These are phyloP conservation scores for Diaporthe ampelina DNA, from an alignment of 2,329 filamentous ascomycete genomes.

Conservation along the genomic window DNA sequence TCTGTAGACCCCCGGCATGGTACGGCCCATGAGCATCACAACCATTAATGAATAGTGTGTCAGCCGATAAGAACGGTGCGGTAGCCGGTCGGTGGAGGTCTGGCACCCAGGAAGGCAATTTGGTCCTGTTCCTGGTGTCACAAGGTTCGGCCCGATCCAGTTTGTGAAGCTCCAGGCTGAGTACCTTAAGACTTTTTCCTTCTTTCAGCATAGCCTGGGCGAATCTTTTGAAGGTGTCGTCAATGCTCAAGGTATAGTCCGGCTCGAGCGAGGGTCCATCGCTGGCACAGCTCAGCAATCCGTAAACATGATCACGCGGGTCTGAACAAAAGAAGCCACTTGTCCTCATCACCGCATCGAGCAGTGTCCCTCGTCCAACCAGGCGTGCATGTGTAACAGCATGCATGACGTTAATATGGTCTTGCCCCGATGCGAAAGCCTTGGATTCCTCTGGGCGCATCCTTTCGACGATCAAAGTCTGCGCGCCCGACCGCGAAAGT, in stretches of 20 bases:
- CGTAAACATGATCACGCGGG: background rate
- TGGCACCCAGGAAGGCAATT: background rate
- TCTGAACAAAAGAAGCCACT: background rate
- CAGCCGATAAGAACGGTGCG: too few relatives aligned
- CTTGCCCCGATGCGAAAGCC: fast-evolving
- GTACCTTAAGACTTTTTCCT: background rate
- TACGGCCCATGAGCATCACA: too few relatives aligned
- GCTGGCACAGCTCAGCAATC: background rate
- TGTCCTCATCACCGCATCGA: background rate
- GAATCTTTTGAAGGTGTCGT: background rate
- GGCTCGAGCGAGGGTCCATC: background rate
- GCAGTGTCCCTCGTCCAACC: background rate
- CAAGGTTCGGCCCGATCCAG: background rate
- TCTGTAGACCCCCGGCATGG: background rate
- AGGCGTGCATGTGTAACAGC: background rate
- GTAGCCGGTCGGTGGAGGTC: background rate
- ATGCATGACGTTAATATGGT: background rate
- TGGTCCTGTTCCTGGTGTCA: background rate
- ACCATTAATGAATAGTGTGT: too few relatives aligned
- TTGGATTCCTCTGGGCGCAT: background rate
- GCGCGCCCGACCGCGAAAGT: too few relatives aligned
- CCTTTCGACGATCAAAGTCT: too few relatives aligned
- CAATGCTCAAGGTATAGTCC: background rate
- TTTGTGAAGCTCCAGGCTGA: background rate
- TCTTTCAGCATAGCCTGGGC: background rate